Evolutionary conservation across 2,329 filamentous ascomycete genomes (phyloP), one percentile per base, ranked within the genome.

Genomic region (Davidsoniella australis): DNA sequence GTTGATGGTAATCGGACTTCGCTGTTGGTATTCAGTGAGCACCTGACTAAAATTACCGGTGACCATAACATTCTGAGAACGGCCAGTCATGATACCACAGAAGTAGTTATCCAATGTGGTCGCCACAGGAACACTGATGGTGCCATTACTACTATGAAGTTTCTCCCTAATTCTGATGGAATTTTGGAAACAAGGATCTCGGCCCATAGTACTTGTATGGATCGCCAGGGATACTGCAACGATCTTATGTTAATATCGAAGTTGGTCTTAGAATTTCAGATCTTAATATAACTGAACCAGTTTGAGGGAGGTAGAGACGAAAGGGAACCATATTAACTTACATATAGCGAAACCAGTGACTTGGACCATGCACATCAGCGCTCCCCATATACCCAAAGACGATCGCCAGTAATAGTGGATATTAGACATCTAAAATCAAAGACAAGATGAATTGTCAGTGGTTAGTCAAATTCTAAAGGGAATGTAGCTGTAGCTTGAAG

Each of bases 381-480:
- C 38, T 4, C 47, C 47, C 20, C 49, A 50, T 8, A 40, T 49
- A 5, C 47, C 51, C 44, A 49, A 47, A 4, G 43, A 43, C 5
- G 51, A 49, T 8, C 47, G 33, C 51, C 51, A 53, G 26, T 53
- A 53, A 24, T 53, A 46, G n/a, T 53, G 51, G 14, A 53, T 46
- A 29, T 53, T 53, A 20, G 51, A 18, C 23, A 53, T 37, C 51
- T 52, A 47, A 29, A 42, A 29, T 12, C n/a, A 8, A 29, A 10
- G 17, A 47, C 37, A 36, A 14, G 40, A 26, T n/a, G 45, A 2
- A 18, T 18, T 18, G 12, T 9, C 8, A 9, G 16, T 24, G 7
- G 41, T 20, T 20, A 20, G 24, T 24, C 20, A n/a, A 14, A 9
- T 23, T 42, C 41, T 24, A 12, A 23, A 42, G 9, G 5, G 3